phyloP scores from a whole-genome alignment of 352 stramenopile species.

The Pythium aristosporum region DNA sequence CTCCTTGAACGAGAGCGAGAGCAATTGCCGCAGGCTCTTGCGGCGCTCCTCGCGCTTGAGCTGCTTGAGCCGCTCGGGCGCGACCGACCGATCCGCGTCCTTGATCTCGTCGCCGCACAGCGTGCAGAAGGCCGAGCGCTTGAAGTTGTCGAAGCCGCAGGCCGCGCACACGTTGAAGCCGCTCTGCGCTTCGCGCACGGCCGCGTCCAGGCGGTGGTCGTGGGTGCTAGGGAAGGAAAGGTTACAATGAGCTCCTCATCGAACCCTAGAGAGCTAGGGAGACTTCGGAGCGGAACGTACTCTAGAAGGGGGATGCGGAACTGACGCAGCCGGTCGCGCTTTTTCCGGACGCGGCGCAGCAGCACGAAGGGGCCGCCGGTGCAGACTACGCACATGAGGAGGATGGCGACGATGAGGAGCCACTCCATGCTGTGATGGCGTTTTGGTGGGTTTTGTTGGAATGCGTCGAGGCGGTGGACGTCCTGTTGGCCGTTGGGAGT shows the following conservation, averaged over 20 bases:
- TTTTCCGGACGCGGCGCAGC: conserved; percentile 19
- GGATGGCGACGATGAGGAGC: conserved; percentile 13
- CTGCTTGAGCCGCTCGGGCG: conserved; percentile 22
- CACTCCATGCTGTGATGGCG: conserved; percentile 17
- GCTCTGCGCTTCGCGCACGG: conserved; percentile 18
- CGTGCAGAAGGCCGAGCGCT: conserved; percentile 28
- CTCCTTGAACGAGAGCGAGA: conserved; percentile 16
- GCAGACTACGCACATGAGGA: conserved; percentile 18
- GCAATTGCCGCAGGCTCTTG: conserved; percentile 15
- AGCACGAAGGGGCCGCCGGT: conserved; percentile 19
- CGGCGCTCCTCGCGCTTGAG: conserved; percentile 20
- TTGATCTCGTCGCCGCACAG: conserved; percentile 28
- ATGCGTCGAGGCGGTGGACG: not conserved
- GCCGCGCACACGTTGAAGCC: conserved; percentile 28
- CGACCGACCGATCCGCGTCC: conserved; percentile 17
- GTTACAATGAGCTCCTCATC: not conserved
- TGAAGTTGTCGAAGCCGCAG: conserved; percentile 35
- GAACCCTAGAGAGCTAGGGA: not conserved
- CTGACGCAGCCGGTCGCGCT: conserved; percentile 11
- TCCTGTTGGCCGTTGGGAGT: not conserved
- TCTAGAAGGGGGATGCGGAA: conserved; percentile 22
- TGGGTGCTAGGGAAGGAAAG: conserved; percentile 10
- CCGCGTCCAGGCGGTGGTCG: conserved; percentile 27
- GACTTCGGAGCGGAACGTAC: not conserved
- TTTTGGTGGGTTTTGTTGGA: not conserved